Evolutionary conservation across 2,329 filamentous ascomycete genomes (phyloP).

Genomic region (Curvularia lunata): DNA sequence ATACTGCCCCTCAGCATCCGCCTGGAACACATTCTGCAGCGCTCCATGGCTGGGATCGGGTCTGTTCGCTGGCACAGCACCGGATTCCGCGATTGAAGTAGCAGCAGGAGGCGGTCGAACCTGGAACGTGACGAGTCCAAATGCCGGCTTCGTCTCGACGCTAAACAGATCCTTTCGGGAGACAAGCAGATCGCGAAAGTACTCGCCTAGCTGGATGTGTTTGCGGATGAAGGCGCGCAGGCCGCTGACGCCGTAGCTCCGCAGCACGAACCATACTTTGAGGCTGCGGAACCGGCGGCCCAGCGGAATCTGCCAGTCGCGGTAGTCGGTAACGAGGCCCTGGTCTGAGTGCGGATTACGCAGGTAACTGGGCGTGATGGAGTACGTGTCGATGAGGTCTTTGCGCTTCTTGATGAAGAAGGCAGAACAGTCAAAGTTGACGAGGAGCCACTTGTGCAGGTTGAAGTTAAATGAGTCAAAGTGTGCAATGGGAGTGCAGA

Average conservation of each 20-base stretch:
- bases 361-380: slow-evolving; percentile 81
- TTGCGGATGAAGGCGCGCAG: slow-evolving; percentile 75
- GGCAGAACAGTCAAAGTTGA: slow-evolving; percentile 84
- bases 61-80: slow-evolving; percentile 8
- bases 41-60: slow-evolving; percentile 41
- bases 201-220: slow-evolving; percentile 71
- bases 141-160: slow-evolving; percentile 75
- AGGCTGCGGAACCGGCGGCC: slow-evolving; percentile 85
- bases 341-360: slow-evolving; percentile 80
- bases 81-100: background rate
- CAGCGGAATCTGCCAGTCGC: slow-evolving; percentile 96
- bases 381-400: slow-evolving; percentile 80
- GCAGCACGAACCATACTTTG: slow-evolving; percentile 94
- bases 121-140: slow-evolving; percentile 81
- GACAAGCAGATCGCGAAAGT: slow-evolving; percentile 68
- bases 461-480: slow-evolving; percentile 95
- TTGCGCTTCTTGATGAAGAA: slow-evolving; percentile 77
- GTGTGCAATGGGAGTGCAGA: slow-evolving; percentile 64
- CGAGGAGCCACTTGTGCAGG: slow-evolving; percentile 96
- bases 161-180: slow-evolving; percentile 73
- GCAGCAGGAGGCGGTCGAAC: slow-evolving; percentile 48
- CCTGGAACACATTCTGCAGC: slow-evolving; percentile 43
- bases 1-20: slow-evolving; percentile 47
- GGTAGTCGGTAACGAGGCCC: slow-evolving; percentile 89
- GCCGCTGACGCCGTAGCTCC: slow-evolving; percentile 79